These are phyloP conservation scores for Lentinula raphanica DNA, from an alignment of 768 basidiomycete genomes.

Conservation along the genomic window DNA sequence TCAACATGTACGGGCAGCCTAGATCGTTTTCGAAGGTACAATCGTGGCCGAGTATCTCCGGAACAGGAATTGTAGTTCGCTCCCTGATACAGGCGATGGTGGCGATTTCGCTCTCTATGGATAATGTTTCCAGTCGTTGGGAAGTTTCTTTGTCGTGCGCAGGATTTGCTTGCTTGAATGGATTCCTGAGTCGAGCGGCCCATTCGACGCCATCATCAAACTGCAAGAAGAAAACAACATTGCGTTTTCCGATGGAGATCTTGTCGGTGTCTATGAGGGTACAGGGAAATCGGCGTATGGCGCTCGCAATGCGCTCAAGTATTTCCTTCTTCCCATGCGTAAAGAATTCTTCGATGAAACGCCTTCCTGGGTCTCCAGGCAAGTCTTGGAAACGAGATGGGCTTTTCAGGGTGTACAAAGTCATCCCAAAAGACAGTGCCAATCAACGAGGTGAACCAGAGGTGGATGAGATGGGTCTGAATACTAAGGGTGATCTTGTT, in stretches of 20 bases:
- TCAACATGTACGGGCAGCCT: slow-evolving; percentile 10
- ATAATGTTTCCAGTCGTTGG: neutral
- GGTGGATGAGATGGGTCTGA: too few relatives aligned
- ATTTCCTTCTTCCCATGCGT: neutral
- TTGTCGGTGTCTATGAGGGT: neutral
- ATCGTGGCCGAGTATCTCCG: slow-evolving; percentile 8
- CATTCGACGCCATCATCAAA: neutral
- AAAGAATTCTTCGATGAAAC: neutral
- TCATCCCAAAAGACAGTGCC: neutral
- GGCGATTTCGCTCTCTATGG: slow-evolving; percentile 3
- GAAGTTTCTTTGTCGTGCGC: neutral
- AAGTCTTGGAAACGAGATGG: neutral
- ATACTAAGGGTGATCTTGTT: too few relatives aligned
- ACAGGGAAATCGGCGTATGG: neutral
- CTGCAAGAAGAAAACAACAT: neutral
- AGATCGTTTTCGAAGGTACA: slow-evolving; percentile 22
- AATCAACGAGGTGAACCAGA: too few relatives aligned
- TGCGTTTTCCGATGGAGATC: neutral
- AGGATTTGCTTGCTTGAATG: neutral
- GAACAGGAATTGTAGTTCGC: slow-evolving; percentile 7
- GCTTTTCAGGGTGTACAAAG: neutral
- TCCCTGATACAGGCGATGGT: neutral
- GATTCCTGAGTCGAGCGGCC: neutral
- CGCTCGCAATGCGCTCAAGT: neutral
- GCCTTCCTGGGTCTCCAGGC: neutral